Percentiles rank a stretch among this genome's conserved stretches.
Conservation (phyloP, 2,329 filamentous ascomycete species). For the Parastagonospora avenae region DNA sequence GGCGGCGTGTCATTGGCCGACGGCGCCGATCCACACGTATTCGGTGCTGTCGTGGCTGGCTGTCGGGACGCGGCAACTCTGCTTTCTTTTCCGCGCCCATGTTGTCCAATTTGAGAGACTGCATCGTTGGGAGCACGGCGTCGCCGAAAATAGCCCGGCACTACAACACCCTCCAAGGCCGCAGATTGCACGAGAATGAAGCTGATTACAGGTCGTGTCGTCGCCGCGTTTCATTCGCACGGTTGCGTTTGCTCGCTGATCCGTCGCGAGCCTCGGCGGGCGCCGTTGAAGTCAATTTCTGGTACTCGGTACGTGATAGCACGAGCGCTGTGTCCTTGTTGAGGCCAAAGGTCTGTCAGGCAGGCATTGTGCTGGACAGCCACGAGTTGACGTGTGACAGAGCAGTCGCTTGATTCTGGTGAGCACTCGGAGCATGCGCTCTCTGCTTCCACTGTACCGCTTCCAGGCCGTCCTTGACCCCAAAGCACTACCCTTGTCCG, state of each 20-base stretch:
- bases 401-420: too few species aligned
- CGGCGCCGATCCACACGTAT: not conserved
- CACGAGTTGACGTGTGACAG: too few species aligned
- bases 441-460: too few species aligned
- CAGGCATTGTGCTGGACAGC: too few species aligned
- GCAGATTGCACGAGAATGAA: conserved; percentile 1
- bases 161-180: not conserved
- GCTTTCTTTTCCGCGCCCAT: conserved; percentile 4
- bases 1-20: not conserved
- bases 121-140: not conserved
- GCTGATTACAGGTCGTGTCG: not conserved
- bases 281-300: not conserved
- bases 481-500: conserved; percentile 2
- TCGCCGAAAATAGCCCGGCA: conserved; percentile 3
- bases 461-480: not conserved
- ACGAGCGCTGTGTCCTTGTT: too few species aligned
- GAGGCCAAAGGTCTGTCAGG: too few species aligned
- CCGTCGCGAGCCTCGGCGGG: too few species aligned
- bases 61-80: conserved; percentile 7
- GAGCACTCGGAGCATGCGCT: too few species aligned
- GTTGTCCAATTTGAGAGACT: not conserved
- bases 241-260: not conserved
- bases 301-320: not conserved
- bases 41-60: not conserved
- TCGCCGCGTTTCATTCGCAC: not conserved